A percentile compares a stretch with the other conserved stretches of the same genome.
Conservation (phyloP, 768 basidiomycete species). For the Neoboletus magnificus region DNA sequence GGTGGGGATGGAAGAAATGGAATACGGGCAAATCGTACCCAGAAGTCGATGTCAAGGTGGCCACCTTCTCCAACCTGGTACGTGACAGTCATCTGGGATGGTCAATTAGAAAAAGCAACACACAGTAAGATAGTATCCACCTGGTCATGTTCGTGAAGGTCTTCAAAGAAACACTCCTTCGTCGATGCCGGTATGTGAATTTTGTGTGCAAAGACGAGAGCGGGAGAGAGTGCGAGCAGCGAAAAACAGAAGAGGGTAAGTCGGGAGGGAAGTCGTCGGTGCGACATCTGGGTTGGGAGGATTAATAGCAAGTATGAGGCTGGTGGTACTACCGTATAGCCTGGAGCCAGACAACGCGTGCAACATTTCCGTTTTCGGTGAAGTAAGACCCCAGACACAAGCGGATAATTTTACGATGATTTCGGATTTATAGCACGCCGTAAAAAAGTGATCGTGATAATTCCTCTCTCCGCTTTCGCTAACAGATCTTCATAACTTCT, state of each 20-base stretch:
- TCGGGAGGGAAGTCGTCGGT: constrained; percentile 32
- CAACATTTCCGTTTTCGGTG: constrained; percentile 10
- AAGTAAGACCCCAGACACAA: constrained; percentile 27
- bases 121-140: constrained; percentile 34
- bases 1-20: background rate
- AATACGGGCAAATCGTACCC: constrained; percentile 48
- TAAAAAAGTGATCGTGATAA: constrained; percentile 24
- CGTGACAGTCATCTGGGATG: constrained; percentile 90
- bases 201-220: constrained; percentile 56
- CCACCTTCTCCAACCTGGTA: constrained; percentile 99
- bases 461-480: constrained; percentile 18
- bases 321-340: too few relatives aligned
- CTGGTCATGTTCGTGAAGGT: constrained; percentile 88
- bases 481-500: constrained; percentile 9
- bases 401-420: background rate
- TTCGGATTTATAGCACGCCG: constrained; percentile 13
- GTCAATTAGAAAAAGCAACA: background rate
- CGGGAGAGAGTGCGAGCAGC: constrained; percentile 32
- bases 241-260: constrained; percentile 42
- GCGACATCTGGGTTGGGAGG: constrained; percentile 32
- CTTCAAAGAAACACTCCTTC: constrained; percentile 96
- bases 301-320: too few relatives aligned
- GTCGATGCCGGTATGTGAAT: constrained; percentile 73
- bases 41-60: constrained; percentile 96
- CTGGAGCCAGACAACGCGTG: background rate